Evolutionary conservation across 768 basidiomycete species (phyloP).

Genomic region (Boletus barrowsii): DNA sequence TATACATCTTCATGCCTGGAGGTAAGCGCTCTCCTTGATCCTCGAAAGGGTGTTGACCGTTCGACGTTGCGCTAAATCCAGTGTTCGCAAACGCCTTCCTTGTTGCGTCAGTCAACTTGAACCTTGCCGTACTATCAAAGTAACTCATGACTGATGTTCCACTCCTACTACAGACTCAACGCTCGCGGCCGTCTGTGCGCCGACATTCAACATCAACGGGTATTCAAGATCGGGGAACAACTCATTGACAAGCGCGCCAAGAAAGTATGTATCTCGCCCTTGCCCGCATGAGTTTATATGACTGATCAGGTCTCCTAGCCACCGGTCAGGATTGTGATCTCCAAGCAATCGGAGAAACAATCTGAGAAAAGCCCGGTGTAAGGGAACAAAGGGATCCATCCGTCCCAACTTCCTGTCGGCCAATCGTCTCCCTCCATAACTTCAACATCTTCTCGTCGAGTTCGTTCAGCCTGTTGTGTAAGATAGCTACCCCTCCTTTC

Average conservation of each 20-base stretch:
- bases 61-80: background rate
- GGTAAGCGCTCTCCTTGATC: background rate
- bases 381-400: background rate
- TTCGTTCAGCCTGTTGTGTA: background rate
- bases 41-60: background rate
- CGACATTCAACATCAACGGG: conserved; percentile 16
- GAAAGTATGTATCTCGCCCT: conserved; percentile 3
- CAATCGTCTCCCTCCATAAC: too few relatives aligned
- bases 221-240: background rate
- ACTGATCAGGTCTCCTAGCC: conserved; percentile 6
- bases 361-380: conserved; percentile 9
- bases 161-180: conserved; percentile 8
- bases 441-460: too few relatives aligned
- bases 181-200: conserved; percentile 1
- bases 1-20: conserved; percentile 18
- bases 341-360: conserved; percentile 4
- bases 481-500: background rate
- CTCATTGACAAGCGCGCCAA: conserved; percentile 4
- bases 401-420: too few relatives aligned
- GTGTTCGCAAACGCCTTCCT: conserved; percentile 21
- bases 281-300: background rate
- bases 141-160: background rate
- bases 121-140: background rate
- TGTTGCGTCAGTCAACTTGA: conserved; percentile 11
- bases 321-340: conserved; percentile 16